A percentile compares a stretch with the other conserved stretches of the same genome.
phyloP scores from a whole-genome alignment of 2,329 filamentous ascomycete species.

The Fusarium proliferatum region DNA sequence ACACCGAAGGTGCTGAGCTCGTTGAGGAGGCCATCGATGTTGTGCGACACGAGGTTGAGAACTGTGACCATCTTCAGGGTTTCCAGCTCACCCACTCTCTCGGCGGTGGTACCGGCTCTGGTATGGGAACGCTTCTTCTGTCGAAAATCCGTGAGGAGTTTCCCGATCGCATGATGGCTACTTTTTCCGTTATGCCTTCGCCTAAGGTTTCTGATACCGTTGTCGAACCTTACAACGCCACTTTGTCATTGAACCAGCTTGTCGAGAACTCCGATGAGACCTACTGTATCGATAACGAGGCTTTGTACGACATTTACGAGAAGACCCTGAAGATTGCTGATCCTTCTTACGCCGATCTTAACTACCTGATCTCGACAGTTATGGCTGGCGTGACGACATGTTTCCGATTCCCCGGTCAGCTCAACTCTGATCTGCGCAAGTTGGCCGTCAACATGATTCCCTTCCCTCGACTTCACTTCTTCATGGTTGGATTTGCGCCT shows the following conservation, averaged over 20 bases:
- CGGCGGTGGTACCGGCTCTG: constrained; percentile 99
- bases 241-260: constrained; percentile 97
- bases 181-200: constrained; percentile 97
- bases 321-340: constrained; percentile 98
- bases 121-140: constrained; percentile 99
- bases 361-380: constrained; percentile 98
- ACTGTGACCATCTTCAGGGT: constrained; percentile 98
- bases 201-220: constrained; percentile 99
- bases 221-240: constrained; percentile 99
- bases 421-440: constrained; percentile 99
- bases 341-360: constrained; percentile 98
- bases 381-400: constrained; percentile 99
- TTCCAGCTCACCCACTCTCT: constrained; percentile 99
- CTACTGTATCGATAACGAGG: constrained; percentile 99
- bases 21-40: constrained; percentile 98
- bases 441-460: constrained; percentile 99
- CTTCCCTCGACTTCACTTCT: constrained; percentile 99
- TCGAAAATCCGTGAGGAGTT: constrained; percentile 99
- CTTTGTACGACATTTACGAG: constrained; percentile 99
- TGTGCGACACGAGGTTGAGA: constrained; percentile 97
- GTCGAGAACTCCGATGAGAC: constrained; percentile 99
- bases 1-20: constrained; percentile 98
- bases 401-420: constrained; percentile 98
- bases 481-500: constrained; percentile 99
- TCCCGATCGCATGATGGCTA: constrained; percentile 99